phyloP scores from a whole-genome alignment of 441 rosid genomes.

The Populus hybrid region DNA sequence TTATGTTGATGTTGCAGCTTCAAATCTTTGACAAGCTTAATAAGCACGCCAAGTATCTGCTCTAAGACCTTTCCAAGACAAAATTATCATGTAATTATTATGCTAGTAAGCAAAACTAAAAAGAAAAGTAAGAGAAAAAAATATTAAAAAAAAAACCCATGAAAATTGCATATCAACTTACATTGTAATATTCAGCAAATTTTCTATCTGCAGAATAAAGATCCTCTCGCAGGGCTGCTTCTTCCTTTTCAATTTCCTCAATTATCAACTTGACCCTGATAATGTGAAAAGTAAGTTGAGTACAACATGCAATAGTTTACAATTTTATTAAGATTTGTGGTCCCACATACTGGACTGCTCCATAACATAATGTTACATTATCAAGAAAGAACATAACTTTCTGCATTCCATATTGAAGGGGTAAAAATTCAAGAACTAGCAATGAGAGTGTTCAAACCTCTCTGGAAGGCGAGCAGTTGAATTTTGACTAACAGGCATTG shows the following conservation, averaged over 20 bases:
- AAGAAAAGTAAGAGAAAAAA: neutral
- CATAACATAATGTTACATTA: neutral
- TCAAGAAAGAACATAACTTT: neutral
- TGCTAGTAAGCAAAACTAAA: neutral
- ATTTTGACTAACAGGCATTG: slow-evolving; percentile 58
- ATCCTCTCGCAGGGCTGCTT: slow-evolving; percentile 80
- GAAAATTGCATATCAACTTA: slow-evolving; percentile 28
- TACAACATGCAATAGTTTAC: neutral
- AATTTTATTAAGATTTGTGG: neutral
- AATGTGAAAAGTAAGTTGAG: slow-evolving; percentile 1
- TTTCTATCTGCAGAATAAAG: slow-evolving; percentile 91
- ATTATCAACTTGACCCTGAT: slow-evolving; percentile 81
- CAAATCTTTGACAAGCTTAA: slow-evolving; percentile 94
- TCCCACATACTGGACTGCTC: neutral
- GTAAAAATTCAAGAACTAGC: neutral
- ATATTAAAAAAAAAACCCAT: neutral
- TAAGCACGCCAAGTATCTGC: slow-evolving; percentile 91
- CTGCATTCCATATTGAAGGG: neutral
- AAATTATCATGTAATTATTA: neutral
- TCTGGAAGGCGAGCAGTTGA: slow-evolving; percentile 86
- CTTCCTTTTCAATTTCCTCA: slow-evolving; percentile 94
- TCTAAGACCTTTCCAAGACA: slow-evolving; percentile 68
- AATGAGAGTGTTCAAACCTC: slow-evolving; percentile 49
- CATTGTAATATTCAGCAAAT: slow-evolving; percentile 90
- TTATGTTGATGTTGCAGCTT: slow-evolving; percentile 90